Evolutionary conservation across 768 basidiomycete species (phyloP).

Genomic region (Postia placenta): DNA sequence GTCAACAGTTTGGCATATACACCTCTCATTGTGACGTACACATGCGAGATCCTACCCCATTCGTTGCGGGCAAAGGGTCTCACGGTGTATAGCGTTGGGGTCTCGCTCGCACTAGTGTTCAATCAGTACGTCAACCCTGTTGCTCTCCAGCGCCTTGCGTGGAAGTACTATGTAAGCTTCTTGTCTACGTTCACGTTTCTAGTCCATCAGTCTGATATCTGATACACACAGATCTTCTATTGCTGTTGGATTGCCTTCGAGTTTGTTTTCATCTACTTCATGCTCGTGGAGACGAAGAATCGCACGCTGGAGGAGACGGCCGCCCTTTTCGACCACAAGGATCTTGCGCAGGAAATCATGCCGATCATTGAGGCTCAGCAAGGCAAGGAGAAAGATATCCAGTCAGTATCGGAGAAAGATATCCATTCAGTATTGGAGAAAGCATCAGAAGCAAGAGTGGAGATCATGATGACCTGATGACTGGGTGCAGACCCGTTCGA

Average conservation of each 20-base stretch:
- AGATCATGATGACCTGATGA: too few species aligned
- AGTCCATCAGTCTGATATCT: background rate
- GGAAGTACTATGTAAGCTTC: constrained; percentile 38
- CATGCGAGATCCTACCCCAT: constrained; percentile 45
- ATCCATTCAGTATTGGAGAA: background rate
- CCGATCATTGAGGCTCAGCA: background rate
- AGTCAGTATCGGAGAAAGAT: background rate
- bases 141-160: constrained; percentile 30
- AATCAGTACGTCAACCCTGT: constrained; percentile 39
- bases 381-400: background rate
- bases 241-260: constrained; percentile 36
- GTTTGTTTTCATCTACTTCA: constrained; percentile 31
- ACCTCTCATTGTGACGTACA: constrained; percentile 29
- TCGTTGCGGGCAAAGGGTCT: constrained; percentile 43
- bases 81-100: constrained; percentile 37
- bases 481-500: too few species aligned
- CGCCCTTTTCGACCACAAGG: constrained; percentile 9
- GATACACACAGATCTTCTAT: constrained; percentile 25
- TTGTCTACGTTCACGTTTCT: background rate
- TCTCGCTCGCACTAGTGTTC: constrained; percentile 41
- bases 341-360: background rate
- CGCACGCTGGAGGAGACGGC: constrained; percentile 29
- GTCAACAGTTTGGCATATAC: constrained; percentile 24
- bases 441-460: background rate
- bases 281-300: constrained; percentile 33